A percentile compares a stretch with the other conserved stretches of the same genome.
phyloP scores from a whole-genome alignment of 1,284 basidiomycete species.

The Termitomyces sp. region DNA sequence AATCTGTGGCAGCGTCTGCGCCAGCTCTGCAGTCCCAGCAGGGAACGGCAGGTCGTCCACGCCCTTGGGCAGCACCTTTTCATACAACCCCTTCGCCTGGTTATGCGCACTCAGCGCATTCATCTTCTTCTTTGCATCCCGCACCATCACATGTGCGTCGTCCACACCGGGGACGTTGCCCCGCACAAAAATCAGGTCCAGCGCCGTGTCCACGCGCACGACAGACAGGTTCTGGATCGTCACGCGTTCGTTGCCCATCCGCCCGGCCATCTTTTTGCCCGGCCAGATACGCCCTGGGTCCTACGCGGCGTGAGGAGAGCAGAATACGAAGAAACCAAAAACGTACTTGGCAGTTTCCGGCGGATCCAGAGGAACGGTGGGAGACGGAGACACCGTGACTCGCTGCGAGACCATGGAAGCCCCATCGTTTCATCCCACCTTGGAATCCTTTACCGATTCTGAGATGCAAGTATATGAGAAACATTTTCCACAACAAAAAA shows the following conservation, averaged over 20 bases:
- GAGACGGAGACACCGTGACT: conserved; percentile 97
- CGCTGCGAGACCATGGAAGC: conserved; percentile 87
- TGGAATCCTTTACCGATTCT: conserved; percentile 97
- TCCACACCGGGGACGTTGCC: conserved; percentile 75
- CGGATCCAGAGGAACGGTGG: conserved; percentile 91
- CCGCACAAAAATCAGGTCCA: conserved; percentile 85
- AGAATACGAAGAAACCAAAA: conserved; percentile 3
- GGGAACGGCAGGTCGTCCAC: conserved; percentile 88
- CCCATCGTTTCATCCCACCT: conserved; percentile 96
- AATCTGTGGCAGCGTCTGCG: conserved; percentile 55
- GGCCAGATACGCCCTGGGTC: conserved; percentile 94
- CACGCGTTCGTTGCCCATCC: conserved; percentile 80
- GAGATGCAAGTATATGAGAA: conserved; percentile 13
- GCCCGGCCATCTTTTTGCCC: conserved; percentile 98
- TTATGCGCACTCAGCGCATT: conserved; percentile 55
- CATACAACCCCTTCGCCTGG: conserved; percentile 71
- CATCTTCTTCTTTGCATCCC: conserved; percentile 86
- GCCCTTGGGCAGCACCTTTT: conserved; percentile 80
- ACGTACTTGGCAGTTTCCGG: conserved; percentile 88
- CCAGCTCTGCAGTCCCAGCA: conserved; percentile 80
- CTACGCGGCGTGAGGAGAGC: conserved; percentile 35
- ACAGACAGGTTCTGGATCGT: conserved; percentile 90
- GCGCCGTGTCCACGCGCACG: conserved; percentile 79
- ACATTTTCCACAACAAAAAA: neutral
- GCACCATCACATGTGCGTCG: conserved; percentile 68